Conservation (phyloP, 2,329 filamentous ascomycete species). For the Aspergillus sp. region DNA sequence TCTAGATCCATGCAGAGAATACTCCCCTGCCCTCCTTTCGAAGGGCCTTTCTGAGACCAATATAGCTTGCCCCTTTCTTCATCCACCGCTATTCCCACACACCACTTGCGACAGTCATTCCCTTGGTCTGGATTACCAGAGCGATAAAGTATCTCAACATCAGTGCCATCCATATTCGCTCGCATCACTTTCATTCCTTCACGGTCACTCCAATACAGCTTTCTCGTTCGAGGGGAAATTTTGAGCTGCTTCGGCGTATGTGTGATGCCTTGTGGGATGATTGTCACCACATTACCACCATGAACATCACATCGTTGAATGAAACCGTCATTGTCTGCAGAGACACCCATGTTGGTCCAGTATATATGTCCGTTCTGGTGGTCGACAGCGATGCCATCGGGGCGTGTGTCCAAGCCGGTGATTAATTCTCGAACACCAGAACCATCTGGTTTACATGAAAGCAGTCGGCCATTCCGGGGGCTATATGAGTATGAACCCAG, state of each 20-base stretch:
- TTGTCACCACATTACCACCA: constrained; percentile 39
- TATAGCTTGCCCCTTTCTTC: constrained; percentile 44
- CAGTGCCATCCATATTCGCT: constrained; percentile 29
- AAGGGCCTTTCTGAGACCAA: constrained; percentile 58
- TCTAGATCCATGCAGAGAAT: constrained; percentile 49
- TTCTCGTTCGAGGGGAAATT: constrained; percentile 20
- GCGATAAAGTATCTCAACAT: constrained; percentile 35
- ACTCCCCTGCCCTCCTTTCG: constrained; percentile 48
- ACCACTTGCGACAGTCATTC: constrained; percentile 41
- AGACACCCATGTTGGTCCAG: constrained; percentile 49
- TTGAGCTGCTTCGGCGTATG: constrained; percentile 47
- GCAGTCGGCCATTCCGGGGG: too few species aligned
- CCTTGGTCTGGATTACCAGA: constrained; percentile 21
- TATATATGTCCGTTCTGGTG: constrained; percentile 34
- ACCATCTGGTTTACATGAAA: too few species aligned
- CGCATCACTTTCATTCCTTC: constrained; percentile 37
- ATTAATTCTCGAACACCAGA: too few species aligned
- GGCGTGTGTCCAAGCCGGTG: too few species aligned
- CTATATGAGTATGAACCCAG: too few species aligned
- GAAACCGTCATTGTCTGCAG: constrained; percentile 36
- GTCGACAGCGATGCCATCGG: constrained; percentile 45
- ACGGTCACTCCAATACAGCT: constrained; percentile 41
- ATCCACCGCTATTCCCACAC: constrained; percentile 53
- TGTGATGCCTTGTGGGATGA: constrained; percentile 41
- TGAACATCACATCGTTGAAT: constrained; percentile 44